Evolutionary conservation across 2,329 filamentous ascomycete species (phyloP).

Genomic region (Elsinoe ampelina): DNA sequence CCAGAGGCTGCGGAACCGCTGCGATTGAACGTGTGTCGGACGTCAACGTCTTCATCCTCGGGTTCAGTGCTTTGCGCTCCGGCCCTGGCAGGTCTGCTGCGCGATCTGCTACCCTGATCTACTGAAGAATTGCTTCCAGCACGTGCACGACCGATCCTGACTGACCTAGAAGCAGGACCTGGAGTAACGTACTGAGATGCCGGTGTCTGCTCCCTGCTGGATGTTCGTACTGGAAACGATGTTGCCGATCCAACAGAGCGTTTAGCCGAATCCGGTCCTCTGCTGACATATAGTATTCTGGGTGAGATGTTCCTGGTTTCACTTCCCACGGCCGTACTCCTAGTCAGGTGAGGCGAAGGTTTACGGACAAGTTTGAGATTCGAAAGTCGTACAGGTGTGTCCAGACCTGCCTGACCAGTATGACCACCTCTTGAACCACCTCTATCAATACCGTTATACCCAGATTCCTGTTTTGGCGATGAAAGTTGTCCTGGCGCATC

Average conservation of each 20-base stretch:
- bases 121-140: conserved; percentile 29
- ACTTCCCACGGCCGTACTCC: conserved; percentile 17
- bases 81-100: conserved; percentile 21
- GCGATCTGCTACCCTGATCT: conserved; percentile 22
- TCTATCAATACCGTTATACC: conserved; percentile 19
- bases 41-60: conserved; percentile 13
- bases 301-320: conserved; percentile 25
- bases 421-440: conserved; percentile 23
- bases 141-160: conserved; percentile 23
- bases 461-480: conserved; percentile 38
- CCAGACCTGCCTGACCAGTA: conserved; percentile 22
- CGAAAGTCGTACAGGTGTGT: conserved; percentile 29
- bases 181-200: conserved; percentile 29
- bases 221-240: conserved; percentile 24
- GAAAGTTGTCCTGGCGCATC: conserved; percentile 51
- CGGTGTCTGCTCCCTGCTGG: conserved; percentile 26
- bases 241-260: conserved; percentile 26
- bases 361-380: conserved; percentile 29
- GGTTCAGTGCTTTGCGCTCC: conserved; percentile 9
- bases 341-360: conserved; percentile 22
- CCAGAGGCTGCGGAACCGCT: conserved; percentile 35
- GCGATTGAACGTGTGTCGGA: conserved; percentile 13
- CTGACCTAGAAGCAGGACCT: conserved; percentile 26
- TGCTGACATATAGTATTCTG: conserved; percentile 28
- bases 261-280: conserved; percentile 24